Evolutionary conservation across 495 filamentous ascomycete genomes (phyloP).

Genomic region (Hypoxylon subgilvum): DNA sequence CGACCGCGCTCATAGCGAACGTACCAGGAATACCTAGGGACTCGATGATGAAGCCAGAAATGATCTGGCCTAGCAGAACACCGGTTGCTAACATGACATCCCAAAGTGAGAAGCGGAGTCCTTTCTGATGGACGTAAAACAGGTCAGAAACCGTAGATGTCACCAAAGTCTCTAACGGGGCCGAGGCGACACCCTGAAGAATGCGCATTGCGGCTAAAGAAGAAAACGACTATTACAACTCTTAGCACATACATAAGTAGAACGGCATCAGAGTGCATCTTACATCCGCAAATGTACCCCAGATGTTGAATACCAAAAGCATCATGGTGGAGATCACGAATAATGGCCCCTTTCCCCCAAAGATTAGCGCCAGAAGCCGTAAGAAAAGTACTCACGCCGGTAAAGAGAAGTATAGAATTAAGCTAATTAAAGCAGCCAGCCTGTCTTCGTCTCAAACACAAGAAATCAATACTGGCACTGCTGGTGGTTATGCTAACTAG

Average conservation of each 20-base stretch:
- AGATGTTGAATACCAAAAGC: conserved; percentile 39
- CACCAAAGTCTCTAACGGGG: conserved; percentile 63
- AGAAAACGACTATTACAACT: conserved; percentile 31
- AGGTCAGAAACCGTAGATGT: conserved; percentile 65
- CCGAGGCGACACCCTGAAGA: conserved; percentile 62
- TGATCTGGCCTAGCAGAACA: conserved; percentile 47
- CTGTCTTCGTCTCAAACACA: too few relatives aligned
- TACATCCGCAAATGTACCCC: conserved; percentile 43
- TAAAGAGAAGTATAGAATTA: conserved; percentile 43
- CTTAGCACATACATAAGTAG: neutral
- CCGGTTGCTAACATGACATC: conserved; percentile 32
- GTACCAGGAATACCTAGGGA: conserved; percentile 40
- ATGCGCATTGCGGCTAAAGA: conserved; percentile 51
- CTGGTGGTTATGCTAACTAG: too few relatives aligned
- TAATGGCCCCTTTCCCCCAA: conserved; percentile 48
- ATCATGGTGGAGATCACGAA: conserved; percentile 43
- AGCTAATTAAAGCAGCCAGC: conserved; percentile 43
- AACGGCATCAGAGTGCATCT: neutral
- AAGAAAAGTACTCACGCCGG: conserved; percentile 43
- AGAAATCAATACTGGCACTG: too few relatives aligned
- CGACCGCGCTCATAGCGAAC: conserved; percentile 41
- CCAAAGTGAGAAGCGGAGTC: conserved; percentile 31
- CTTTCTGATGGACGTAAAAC: conserved; percentile 58
- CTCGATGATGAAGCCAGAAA: conserved; percentile 48
- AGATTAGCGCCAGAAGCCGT: conserved; percentile 45